A percentile compares a stretch with the other conserved stretches of the same genome.
phyloP scores from a whole-genome alignment of 2,329 filamentous ascomycete species.

The Xylariaceae sp. region DNA sequence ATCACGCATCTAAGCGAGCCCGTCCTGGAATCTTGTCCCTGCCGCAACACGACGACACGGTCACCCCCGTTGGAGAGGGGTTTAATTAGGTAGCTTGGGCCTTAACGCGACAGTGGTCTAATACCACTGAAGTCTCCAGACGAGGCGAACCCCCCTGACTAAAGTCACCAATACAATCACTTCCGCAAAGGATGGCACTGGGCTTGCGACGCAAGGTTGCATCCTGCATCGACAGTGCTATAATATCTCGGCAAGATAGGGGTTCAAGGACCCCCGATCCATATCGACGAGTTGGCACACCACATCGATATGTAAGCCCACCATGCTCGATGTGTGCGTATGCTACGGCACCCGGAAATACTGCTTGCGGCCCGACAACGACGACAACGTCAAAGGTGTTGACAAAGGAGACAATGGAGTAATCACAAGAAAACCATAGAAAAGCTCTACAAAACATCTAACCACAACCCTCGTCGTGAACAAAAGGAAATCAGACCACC shows the following conservation, averaged over 20 bases:
- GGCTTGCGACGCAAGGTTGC: not conserved
- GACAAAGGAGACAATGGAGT: too few relatives aligned
- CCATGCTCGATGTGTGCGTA: too few relatives aligned
- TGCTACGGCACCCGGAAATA: too few relatives aligned
- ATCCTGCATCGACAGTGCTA: not conserved
- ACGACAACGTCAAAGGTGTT: too few relatives aligned
- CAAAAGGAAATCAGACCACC: too few relatives aligned
- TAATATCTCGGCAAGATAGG: not conserved
- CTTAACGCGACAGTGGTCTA: not conserved
- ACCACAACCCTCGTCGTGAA: too few relatives aligned
- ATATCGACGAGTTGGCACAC: too few relatives aligned
- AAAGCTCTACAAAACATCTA: too few relatives aligned
- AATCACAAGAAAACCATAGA: too few relatives aligned
- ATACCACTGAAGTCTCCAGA: not conserved
- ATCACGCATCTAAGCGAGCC: conserved; percentile 4
- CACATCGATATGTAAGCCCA: too few relatives aligned
- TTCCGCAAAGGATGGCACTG: not conserved
- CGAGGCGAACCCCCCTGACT: not conserved
- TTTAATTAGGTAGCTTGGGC: not conserved
- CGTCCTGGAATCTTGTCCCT: not conserved
- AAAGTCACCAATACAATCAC: not conserved
- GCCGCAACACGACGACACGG: conserved; percentile 3
- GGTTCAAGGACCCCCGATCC: too few relatives aligned
- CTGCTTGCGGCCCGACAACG: too few relatives aligned
- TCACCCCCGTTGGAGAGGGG: not conserved